phyloP scores from a whole-genome alignment of 495 filamentous ascomycete genomes.

The Aspergillus heteromorphus region DNA sequence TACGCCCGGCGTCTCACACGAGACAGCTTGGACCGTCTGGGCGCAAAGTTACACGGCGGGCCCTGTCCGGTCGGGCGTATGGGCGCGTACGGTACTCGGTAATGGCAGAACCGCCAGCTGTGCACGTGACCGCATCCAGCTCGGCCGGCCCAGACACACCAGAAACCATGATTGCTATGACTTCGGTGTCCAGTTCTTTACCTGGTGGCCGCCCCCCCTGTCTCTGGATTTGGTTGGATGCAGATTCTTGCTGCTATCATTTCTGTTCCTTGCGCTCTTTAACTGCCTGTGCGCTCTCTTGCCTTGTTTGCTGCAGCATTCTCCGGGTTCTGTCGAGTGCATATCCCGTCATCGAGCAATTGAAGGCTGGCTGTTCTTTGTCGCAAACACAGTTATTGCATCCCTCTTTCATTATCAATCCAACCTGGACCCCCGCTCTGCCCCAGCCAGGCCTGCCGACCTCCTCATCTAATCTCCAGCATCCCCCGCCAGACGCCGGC shows the following conservation, averaged over 20 bases:
- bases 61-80: not conserved
- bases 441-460: no score
- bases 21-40: not conserved
- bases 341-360: not conserved
- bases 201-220: not conserved
- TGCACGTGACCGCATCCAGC: slow-evolving; percentile 15
- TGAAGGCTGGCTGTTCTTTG: not conserved
- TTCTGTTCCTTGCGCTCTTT: not conserved
- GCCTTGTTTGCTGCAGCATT: not conserved
- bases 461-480: no score
- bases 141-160: slow-evolving; percentile 8
- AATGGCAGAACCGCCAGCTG: not conserved
- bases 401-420: not conserved
- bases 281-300: not conserved
- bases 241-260: not conserved
- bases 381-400: not conserved
- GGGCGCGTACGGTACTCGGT: not conserved
- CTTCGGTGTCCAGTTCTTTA: slow-evolving; percentile 1
- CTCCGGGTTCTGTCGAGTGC: not conserved
- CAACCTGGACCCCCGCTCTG: not conserved
- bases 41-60: not conserved
- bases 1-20: not conserved
- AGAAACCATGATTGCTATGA: slow-evolving; percentile 5
- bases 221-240: slow-evolving; percentile 1
- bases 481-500: not conserved